These are phyloP conservation scores for Pythium plurisporium DNA, from an alignment of 352 stramenopile species.

Conservation along the genomic window DNA sequence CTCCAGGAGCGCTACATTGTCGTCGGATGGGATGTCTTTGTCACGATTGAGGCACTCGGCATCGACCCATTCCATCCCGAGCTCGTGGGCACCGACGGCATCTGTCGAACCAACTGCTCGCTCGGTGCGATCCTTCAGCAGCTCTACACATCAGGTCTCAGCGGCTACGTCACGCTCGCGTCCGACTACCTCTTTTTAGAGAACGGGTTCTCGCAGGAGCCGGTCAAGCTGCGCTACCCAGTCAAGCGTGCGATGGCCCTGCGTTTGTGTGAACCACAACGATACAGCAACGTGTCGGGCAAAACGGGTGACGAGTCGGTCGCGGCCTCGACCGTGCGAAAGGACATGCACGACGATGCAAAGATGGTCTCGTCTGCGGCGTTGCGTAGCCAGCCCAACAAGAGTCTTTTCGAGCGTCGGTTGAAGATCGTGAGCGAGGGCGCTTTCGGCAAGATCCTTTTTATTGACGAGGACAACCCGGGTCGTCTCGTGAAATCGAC, in stretches of 20 bases:
- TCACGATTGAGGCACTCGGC: constrained; percentile 30
- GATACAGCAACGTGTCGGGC: too few species aligned
- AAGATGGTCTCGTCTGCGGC: too few species aligned
- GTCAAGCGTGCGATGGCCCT: constrained; percentile 2
- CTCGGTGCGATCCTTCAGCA: constrained; percentile 33
- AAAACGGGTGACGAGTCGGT: too few species aligned
- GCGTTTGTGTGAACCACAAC: constrained; percentile 1
- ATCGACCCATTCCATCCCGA: constrained; percentile 30
- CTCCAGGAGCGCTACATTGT: constrained; percentile 36
- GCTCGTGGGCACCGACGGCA: constrained; percentile 21
- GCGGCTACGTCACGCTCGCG: constrained; percentile 26
- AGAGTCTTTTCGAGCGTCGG: constrained; percentile 7
- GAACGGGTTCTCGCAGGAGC: constrained; percentile 3
- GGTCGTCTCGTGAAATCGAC: constrained; percentile 5
- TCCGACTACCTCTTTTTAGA: constrained; percentile 28
- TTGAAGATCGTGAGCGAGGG: constrained; percentile 4
- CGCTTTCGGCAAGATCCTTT: background rate
- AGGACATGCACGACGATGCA: background rate
- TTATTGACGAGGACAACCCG: constrained; percentile 3
- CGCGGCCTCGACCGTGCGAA: too few species aligned
- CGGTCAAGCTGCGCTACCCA: background rate
- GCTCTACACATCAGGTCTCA: constrained; percentile 36
- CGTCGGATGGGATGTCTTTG: constrained; percentile 40
- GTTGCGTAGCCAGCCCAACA: too few species aligned
- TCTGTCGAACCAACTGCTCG: constrained; percentile 27